Conservation (phyloP, 2,329 filamentous ascomycete species). For the Alternaria postmessia region DNA sequence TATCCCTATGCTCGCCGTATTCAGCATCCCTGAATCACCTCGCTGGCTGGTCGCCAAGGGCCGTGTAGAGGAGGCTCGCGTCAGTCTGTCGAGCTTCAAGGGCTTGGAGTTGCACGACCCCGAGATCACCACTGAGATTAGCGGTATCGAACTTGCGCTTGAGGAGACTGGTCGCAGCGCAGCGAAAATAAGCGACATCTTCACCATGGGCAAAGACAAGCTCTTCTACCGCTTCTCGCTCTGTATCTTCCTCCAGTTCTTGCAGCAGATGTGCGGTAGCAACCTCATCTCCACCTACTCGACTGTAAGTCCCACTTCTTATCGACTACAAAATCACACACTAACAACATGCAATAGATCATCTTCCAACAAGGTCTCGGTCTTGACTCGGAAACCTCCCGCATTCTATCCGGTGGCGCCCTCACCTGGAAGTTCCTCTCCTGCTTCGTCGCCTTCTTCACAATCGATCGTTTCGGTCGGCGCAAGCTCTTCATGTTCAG, state of each 20-base stretch:
- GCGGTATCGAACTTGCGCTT: constrained; percentile 64
- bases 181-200: constrained; percentile 65
- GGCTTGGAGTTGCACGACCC: constrained; percentile 50
- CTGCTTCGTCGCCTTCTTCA: constrained; percentile 73
- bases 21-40: constrained; percentile 76
- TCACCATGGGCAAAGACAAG: constrained; percentile 66
- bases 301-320: constrained; percentile 56
- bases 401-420: constrained; percentile 68
- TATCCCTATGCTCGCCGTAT: constrained; percentile 64
- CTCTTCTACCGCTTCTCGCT: constrained; percentile 69
- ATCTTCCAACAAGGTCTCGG: constrained; percentile 55
- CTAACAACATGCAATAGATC: constrained; percentile 33
- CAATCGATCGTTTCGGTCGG: constrained; percentile 73
- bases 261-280: constrained; percentile 61
- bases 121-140: constrained; percentile 70
- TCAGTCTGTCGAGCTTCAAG: constrained; percentile 52
- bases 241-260: constrained; percentile 60
- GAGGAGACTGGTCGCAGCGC: constrained; percentile 63
- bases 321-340: background rate
- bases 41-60: constrained; percentile 73
- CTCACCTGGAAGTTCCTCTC: constrained; percentile 66
- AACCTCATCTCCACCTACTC: constrained; percentile 61
- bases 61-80: constrained; percentile 70
- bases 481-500: constrained; percentile 64
- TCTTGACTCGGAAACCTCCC: constrained; percentile 59